Percentiles rank a stretch among this genome's conserved stretches.
Conservation (phyloP, 108 stramenopile genomes). For the Parmales sp. region DNA sequence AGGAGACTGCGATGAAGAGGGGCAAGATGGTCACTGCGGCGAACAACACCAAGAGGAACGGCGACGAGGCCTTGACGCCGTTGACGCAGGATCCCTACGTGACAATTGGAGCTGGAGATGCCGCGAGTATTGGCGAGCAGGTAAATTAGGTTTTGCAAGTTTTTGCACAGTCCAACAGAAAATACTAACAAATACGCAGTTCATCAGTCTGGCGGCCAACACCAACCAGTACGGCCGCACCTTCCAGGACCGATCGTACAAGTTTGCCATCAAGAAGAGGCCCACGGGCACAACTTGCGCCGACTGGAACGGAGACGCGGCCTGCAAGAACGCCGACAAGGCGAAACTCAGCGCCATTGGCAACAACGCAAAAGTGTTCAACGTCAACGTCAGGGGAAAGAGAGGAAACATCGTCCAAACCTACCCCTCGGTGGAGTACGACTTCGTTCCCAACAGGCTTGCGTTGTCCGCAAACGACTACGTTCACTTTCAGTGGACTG, state of each 20-base stretch:
- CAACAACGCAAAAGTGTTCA: constrained; percentile 17
- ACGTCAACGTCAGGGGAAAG: constrained; percentile 35
- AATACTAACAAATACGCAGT: too few relatives aligned
- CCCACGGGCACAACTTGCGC: not conserved
- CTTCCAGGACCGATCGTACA: constrained; percentile 36
- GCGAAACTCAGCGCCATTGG: not conserved
- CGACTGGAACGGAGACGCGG: constrained; percentile 4
- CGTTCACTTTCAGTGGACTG: constrained; percentile 40
- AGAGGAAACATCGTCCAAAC: constrained; percentile 39
- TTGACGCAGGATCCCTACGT: constrained; percentile 25
- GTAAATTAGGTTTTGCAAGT: too few relatives aligned
- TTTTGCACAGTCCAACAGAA: too few relatives aligned
- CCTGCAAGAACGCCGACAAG: not conserved
- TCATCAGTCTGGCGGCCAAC: constrained; percentile 23
- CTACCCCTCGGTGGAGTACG: constrained; percentile 38
- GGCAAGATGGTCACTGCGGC: constrained; percentile 7
- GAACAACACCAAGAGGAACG: constrained; percentile 17
- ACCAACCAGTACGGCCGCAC: constrained; percentile 38
- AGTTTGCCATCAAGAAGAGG: constrained; percentile 21
- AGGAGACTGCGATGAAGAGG: not conserved
- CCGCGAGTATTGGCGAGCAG: not conserved
- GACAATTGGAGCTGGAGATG: not conserved
- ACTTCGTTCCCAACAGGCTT: constrained; percentile 30
- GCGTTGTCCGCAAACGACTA: constrained; percentile 5
- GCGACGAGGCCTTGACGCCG: constrained; percentile 14